Percentiles rank a stretch among this genome's conserved stretches.
These are phyloP conservation scores for Pezizomycotina sp. DNA, from an alignment of 2,329 filamentous ascomycete species.

Conservation along the genomic window DNA sequence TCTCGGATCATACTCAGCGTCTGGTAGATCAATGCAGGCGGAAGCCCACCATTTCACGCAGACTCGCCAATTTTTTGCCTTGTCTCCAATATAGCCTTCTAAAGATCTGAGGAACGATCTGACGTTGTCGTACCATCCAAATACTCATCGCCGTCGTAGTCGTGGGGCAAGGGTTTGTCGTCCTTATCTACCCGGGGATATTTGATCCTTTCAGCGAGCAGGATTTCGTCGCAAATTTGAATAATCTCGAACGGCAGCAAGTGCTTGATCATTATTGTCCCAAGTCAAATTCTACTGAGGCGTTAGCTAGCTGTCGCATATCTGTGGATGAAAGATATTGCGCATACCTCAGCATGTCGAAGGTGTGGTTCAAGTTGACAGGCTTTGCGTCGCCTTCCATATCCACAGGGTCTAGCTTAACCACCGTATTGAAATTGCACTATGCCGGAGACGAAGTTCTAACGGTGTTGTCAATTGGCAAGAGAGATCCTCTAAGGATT, in stretches of 20 bases:
- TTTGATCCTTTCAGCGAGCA: no score
- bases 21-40: conserved; percentile 25
- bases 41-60: conserved; percentile 38
- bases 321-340: neutral
- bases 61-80: conserved; percentile 37
- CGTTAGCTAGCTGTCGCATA: conserved; percentile 2
- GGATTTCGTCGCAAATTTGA: conserved; percentile 37
- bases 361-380: conserved; percentile 82
- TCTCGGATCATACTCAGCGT: no score
- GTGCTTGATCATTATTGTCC: conserved; percentile 54
- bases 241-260: conserved; percentile 62
- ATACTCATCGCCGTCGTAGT: conserved; percentile 21
- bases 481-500: conserved; percentile 86
- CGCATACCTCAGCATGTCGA: conserved; percentile 48
- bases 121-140: conserved; percentile 63
- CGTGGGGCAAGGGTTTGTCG: no score
- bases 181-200: no score
- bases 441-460: conserved; percentile 71
- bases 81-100: conserved; percentile 45
- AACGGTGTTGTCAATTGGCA: conserved; percentile 83
- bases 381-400: conserved; percentile 93
- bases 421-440: conserved; percentile 97
- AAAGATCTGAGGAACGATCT: conserved; percentile 69
- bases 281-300: conserved; percentile 54
- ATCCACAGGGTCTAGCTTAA: conserved; percentile 84